A percentile compares a stretch with the other conserved stretches of the same genome.
Evolutionary conservation across 2,329 filamentous ascomycete genomes (phyloP).

Genomic region (Aspergillus sp.): DNA sequence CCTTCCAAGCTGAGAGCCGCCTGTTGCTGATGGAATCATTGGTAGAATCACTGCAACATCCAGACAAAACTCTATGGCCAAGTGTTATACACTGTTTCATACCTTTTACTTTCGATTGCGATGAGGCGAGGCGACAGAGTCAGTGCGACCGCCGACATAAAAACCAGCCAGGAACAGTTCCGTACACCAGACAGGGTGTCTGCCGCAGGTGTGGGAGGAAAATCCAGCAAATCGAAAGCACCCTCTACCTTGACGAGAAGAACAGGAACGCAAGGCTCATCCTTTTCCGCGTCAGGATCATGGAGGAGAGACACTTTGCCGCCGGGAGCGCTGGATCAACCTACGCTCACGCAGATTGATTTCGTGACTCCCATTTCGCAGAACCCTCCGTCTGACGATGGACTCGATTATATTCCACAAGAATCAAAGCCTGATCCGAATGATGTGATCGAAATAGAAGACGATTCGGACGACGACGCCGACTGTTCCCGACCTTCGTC

Average conservation of each 20-base stretch:
- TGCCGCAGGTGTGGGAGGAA: slow-evolving; percentile 8
- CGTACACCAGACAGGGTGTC: slow-evolving; percentile 21
- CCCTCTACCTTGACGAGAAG: slow-evolving; percentile 12
- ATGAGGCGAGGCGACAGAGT: slow-evolving; percentile 25
- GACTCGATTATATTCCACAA: slow-evolving; percentile 32
- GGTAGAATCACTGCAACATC: neutral
- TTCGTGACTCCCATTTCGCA: slow-evolving; percentile 30
- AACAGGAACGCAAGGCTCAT: slow-evolving; percentile 13
- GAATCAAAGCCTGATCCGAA: slow-evolving; percentile 2
- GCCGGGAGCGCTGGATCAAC: slow-evolving; percentile 28
- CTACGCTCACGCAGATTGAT: slow-evolving; percentile 43
- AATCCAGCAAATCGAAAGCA: slow-evolving; percentile 17
- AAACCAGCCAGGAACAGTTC: slow-evolving; percentile 17
- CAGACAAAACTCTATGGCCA: too few relatives aligned
- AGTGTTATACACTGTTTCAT: too few relatives aligned
- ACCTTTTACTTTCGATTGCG: slow-evolving; percentile 13
- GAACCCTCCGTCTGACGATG: slow-evolving; percentile 17
- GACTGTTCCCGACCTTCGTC: slow-evolving; percentile 18
- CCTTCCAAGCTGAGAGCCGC: neutral
- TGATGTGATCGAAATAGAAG: slow-evolving; percentile 25
- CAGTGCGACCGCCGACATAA: slow-evolving; percentile 9
- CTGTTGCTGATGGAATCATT: neutral
- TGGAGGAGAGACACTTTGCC: slow-evolving; percentile 17
- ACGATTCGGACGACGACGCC: slow-evolving; percentile 25
- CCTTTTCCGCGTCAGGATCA: slow-evolving; percentile 17